phyloP scores from a whole-genome alignment of 768 basidiomycete genomes.

The Lentinula lateritia region DNA sequence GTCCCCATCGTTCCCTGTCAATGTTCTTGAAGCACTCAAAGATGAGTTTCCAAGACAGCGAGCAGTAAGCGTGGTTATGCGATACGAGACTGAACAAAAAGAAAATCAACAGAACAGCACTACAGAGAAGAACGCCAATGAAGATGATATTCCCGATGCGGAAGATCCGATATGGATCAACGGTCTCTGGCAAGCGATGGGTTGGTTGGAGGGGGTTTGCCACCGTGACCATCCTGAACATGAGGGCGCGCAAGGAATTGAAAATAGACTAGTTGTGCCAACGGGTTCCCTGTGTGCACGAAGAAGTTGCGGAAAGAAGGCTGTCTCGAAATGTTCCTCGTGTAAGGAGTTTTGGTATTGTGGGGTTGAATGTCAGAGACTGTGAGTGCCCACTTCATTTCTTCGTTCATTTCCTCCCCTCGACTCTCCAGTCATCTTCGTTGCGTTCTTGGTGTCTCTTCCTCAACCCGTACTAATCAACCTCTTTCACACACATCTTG shows the following conservation, averaged over 20 bases:
- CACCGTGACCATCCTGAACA: background rate
- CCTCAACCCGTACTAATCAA: background rate
- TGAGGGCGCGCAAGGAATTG: background rate
- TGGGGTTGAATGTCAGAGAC: background rate
- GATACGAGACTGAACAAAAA: background rate
- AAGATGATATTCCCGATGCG: background rate
- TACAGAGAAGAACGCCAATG: background rate
- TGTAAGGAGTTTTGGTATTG: conserved; percentile 4
- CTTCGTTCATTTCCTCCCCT: no score
- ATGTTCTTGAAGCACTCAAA: background rate
- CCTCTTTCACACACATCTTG: background rate
- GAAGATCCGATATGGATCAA: conserved; percentile 1
- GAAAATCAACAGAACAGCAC: background rate
- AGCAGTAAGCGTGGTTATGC: background rate
- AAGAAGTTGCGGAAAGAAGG: background rate
- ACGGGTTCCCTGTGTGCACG: background rate
- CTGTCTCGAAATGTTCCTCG: background rate
- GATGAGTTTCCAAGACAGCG: background rate
- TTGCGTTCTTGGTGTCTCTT: no score
- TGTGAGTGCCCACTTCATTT: background rate
- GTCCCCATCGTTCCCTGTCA: background rate
- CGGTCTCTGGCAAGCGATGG: conserved; percentile 2
- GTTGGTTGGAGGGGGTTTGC: background rate
- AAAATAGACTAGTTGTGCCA: background rate
- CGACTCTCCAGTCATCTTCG: no score